Conservation (phyloP, 2,329 filamentous ascomycete genomes). For the Colletotrichum sojae region DNA sequence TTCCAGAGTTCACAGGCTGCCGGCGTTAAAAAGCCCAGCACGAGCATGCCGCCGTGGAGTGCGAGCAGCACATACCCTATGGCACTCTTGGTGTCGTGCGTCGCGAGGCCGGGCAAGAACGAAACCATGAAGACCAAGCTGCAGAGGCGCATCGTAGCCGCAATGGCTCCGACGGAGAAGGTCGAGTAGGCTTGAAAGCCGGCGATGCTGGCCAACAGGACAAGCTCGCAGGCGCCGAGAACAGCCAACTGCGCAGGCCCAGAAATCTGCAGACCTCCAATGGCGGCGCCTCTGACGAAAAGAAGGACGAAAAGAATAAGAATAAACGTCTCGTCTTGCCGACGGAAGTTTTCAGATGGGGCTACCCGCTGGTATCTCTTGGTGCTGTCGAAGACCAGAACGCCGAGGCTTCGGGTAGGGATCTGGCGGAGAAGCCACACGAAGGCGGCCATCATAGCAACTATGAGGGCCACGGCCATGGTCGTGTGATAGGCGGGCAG, state of each 20-base stretch:
- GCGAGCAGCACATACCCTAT: conserved; percentile 78
- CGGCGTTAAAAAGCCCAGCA: conserved; percentile 80
- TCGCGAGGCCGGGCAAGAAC: conserved; percentile 73
- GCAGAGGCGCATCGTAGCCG: conserved; percentile 61
- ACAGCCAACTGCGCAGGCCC: conserved; percentile 76
- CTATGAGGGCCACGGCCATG: conserved; percentile 51
- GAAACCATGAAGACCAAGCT: conserved; percentile 59
- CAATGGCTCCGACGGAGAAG: conserved; percentile 33
- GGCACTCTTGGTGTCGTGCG: conserved; percentile 73
- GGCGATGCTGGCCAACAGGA: conserved; percentile 62
- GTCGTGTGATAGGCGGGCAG: conserved; percentile 46
- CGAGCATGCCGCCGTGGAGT: conserved; percentile 74
- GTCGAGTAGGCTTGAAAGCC: conserved; percentile 39
- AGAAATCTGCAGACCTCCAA: conserved; percentile 73
- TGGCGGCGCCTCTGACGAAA: conserved; percentile 75
- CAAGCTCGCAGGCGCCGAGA: conserved; percentile 78
- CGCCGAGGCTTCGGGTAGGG: conserved; percentile 47
- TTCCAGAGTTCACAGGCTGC: conserved; percentile 53
- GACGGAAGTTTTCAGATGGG: conserved; percentile 62
- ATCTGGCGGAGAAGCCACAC: conserved; percentile 48
- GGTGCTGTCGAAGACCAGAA: conserved; percentile 62
- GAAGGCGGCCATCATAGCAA: conserved; percentile 44
- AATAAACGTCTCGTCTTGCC: conserved; percentile 61
- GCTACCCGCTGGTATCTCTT: conserved; percentile 77
- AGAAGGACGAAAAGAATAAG: conserved; percentile 75